Evolutionary conservation across 2,329 filamentous ascomycete genomes (phyloP), one percentile per base, ranked within the genome.

Genomic region (Phyllosticta capitalensis): DNA sequence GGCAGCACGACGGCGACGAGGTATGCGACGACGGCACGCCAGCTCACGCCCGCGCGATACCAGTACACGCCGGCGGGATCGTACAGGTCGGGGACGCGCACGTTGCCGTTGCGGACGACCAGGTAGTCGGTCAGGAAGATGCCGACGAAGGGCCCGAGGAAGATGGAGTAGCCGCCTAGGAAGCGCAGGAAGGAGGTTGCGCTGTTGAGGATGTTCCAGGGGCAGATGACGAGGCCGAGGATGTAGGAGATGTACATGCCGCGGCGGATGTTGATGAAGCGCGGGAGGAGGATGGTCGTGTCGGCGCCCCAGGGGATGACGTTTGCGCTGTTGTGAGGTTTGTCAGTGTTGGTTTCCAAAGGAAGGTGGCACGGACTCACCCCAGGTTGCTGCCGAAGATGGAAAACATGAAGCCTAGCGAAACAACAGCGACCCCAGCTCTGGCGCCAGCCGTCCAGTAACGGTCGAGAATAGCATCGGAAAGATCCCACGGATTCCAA

Each of bases 121-220:
- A 64, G 65, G 55, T 56, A 56, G 24, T 69, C 66, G 12, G 62
- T 63, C 49, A 67, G 64, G 30, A 66, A 24, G 50, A 67, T 64
- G 19, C 65, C 61, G 5, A 65, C 64, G 61, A 67, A 65, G 21
- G 65, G 65, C 0, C 66, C 66, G 22, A 68, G 52, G 60, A 68
- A 68, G 56, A 68, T 65, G 30, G 63, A 64, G 58, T 67, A 67
- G 54, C 65, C 65, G 52, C 65, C 61, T 6, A 67, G 62, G 66
- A 74, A 73, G 9, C 9, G 64, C 10, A 73, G 66, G 63, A 74
- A 73, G 51, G 67, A 70, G 7, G 66, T 64, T 3, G 72, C 71
- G 0, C 68, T 71, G 2, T 68, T 67, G 9, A 73, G 67, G 48
- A 74, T 71, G 59, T 73, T 72, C 71, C 71, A 74, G 50, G 54